phyloP scores from a whole-genome alignment of 2,329 filamentous ascomycete species.

The Pseudocercospora fuligena region DNA sequence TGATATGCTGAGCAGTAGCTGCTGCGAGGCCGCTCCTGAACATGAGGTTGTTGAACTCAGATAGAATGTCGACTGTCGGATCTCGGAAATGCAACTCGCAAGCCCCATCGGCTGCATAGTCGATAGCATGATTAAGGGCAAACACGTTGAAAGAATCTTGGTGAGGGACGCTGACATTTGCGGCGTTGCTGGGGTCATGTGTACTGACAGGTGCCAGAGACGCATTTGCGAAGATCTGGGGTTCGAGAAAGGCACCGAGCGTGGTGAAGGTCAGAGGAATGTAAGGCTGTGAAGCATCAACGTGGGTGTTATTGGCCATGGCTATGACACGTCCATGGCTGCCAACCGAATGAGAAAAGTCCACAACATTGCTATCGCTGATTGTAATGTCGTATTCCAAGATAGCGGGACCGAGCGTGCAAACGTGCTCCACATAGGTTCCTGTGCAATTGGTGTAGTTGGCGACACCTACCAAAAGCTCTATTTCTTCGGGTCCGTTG shows the following conservation, averaged over 20 bases:
- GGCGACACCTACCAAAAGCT: neutral
- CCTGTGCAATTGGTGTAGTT: slow-evolving; percentile 15
- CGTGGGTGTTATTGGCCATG: slow-evolving; percentile 16
- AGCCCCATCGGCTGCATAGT: neutral
- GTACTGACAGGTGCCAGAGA: neutral
- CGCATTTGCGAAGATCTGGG: neutral
- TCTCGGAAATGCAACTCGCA: neutral
- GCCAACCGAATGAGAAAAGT: slow-evolving; percentile 8
- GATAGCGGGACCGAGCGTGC: slow-evolving; percentile 15
- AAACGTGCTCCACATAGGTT: slow-evolving; percentile 6
- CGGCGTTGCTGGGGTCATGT: neutral
- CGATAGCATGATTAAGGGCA: neutral
- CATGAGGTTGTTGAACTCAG: slow-evolving; percentile 2
- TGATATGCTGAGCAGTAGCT: neutral
- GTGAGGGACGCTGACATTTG: neutral
- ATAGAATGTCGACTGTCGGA: neutral
- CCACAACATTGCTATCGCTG: slow-evolving; percentile 11
- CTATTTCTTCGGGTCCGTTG: slow-evolving; percentile 6
- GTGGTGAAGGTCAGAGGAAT: neutral
- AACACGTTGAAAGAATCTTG: slow-evolving; percentile 1
- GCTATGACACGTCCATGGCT: slow-evolving; percentile 13
- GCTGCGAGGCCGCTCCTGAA: neutral
- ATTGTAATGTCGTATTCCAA: slow-evolving; percentile 18
- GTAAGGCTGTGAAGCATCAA: neutral
- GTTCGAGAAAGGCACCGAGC: neutral